Evolutionary conservation across 306 rosid genomes (phyloP), one percentile per base, ranked within the genome.

Genomic region (Rosa lucieae): DNA sequence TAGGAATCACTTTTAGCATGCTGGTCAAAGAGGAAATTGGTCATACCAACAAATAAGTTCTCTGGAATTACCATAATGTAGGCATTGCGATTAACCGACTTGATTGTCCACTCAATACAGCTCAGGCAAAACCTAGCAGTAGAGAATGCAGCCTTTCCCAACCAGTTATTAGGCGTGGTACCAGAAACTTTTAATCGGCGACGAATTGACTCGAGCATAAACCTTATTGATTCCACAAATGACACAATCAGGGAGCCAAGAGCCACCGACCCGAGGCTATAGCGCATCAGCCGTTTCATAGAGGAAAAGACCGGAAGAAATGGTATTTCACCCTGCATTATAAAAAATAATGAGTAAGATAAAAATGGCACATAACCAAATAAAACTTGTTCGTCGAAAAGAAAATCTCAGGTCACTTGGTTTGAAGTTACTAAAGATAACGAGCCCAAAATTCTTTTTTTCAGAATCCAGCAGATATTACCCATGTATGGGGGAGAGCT

Each of bases 261-360:
- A 77, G 97, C 98, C 73, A 95, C 87, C 18, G 99, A 95, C 69
- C 99, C 99, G 13, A 95, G 94, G 83, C 86, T 84, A 84, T 95
- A 95, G 71, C 97, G 87, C 72, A 84, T 78, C 43, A 95, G 92
- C 89, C 96, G 86, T 79, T 87, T 91, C 94, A 90, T 89, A 56
- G 97, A 90, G 82, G 99, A 89, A 83, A 95, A 86, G n/a, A 95
- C 99, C 6, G 99, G 89, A 79, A 93, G 92, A 80, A 93, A 95
- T 52, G 97, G 96, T 82, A 95, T 95, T 70, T 93, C 98, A 12
- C 87, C 86, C 99, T 95, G 97, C 94, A 89, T 62, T 40, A 66
- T 29, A 73, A 49, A 85, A 72, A 67, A 67, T 12, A 46, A 49
- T 26, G 15, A 85, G 53, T 52, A 51, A 43, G 5, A n/a, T 26